Base-by-base conservation (phyloP, 129 eudicot species). In the Centaurea solstitialis region DNA sequence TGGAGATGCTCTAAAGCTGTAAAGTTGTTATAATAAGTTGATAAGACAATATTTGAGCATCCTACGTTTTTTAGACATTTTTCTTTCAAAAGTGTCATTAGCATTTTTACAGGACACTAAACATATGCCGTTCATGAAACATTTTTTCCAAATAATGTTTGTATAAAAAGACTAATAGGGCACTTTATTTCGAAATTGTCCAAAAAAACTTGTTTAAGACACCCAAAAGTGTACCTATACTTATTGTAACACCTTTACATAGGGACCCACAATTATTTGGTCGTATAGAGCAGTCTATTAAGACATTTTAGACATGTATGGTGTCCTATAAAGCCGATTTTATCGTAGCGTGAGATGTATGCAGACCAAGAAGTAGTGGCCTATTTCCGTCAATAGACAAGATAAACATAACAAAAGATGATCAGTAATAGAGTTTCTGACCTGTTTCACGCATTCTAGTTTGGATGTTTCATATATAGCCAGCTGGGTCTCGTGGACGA, bases 361-460 rank as follows among this genome's bases (percentile, higher is more conserved):
- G 30, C 2, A 26, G 30, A 41, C 47, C 47, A 41, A 41, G 47
- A 41, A 17, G 22, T 57, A 57, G 64, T 12, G 64, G 22, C 5
- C 5, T 50, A 15, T 13, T 53, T 53, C 21, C 64, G 5, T 80
- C 30, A 23, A 24, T n/a, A 13, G 38, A 59, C 11, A 53, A 35
- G 71, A 71, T 4, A 33, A 70, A 13, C 10, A 53, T 72, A 13
- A 65, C 28, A 66, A 77, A 70, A 77, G 20, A 77, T 40, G 33
- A 76, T 10, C 1, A 11, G 59, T 21, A 12, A 15, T 41, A 26
- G 1, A 61, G 68, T 33, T 80, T 40, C 53, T 64, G 64, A 94
- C 99, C 94, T 94, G 97, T 85, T 92, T 92, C 6, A 92, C 85
- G 68, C 96, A 92, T 78, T 92, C 99, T 24, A 94, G 85, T 81